Evolutionary conservation across 2,329 filamentous ascomycete species (phyloP), one percentile per base, ranked within the genome.

Genomic region (Nannizziopsis arthrosporioides): DNA sequence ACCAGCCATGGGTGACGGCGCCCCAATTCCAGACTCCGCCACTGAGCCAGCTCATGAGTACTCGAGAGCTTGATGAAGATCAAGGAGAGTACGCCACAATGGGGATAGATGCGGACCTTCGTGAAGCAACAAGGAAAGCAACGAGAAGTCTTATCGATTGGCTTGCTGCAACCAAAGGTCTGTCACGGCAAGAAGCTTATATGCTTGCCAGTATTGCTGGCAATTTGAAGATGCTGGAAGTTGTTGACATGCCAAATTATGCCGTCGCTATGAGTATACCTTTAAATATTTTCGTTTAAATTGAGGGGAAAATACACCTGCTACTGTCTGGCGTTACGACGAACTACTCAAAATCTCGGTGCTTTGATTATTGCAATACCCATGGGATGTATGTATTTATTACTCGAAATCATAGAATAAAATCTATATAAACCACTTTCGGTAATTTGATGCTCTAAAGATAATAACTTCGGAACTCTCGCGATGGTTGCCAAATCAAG

Each of bases 191-290:
- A 5, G 74, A 77, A 53, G 72, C 69, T 1, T 77, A 77, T 55
- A 76, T 77, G 61, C 58, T 77, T 15, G 66, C 67, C 19, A 74
- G 71, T 50, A 68, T 77, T 10, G 70, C 69, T 0, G 72, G 67
- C 0, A 68, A 73, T 54, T 54, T 77, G 53, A 72, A 71, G 53
- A 72, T 76, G 56, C 68, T 66, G 3, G 73, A 77, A 58, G 69
- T 70, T 1, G 73, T 77, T 17, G 74, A 76, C 51, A 72, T 76
- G 68, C 73, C 73, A 8, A 70, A 76, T 53, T 75, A 69, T 60
- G 71, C 68, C 2, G 68, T 76, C 31, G 67, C 72, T 7, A 74
- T 72, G 59, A 68, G 64, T 42, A 57, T 77, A 27, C 72, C 73
- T 1, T 57, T 75, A 55, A 68, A 64, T 40, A 65, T 74, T 12